A percentile compares a stretch with the other conserved stretches of the same genome.
Evolutionary conservation across 2,329 filamentous ascomycete species (phyloP).

Genomic region (Colletotrichum sp.): DNA sequence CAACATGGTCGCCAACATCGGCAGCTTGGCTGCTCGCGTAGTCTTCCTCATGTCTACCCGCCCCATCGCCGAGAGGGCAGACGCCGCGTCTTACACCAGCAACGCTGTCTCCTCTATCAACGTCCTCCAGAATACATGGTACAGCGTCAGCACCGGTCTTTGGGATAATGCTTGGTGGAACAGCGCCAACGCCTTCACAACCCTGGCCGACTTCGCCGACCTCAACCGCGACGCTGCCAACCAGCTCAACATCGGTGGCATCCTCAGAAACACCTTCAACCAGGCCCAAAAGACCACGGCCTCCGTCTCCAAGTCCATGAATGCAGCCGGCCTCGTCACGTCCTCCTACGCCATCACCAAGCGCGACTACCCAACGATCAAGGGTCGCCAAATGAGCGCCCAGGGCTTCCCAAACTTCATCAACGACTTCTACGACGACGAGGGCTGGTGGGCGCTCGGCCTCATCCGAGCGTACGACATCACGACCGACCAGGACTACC

Average conservation of each 20-base stretch:
- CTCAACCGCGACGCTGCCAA: slow-evolving; percentile 38
- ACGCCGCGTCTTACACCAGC: slow-evolving; percentile 31
- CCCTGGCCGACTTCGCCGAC: slow-evolving; percentile 59
- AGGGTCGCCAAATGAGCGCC: slow-evolving; percentile 23
- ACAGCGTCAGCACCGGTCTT: slow-evolving; percentile 63
- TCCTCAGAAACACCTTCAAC: slow-evolving; percentile 50
- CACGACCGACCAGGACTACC: slow-evolving; percentile 55
- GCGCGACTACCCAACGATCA: slow-evolving; percentile 31
- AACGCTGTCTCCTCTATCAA: slow-evolving; percentile 38
- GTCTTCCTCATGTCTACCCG: slow-evolving; percentile 21
- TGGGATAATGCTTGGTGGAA: slow-evolving; percentile 79
- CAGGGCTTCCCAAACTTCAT: slow-evolving; percentile 45
- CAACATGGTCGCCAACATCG: slow-evolving; percentile 22
- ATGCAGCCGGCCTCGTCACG: slow-evolving; percentile 37
- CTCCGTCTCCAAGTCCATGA: slow-evolving; percentile 42
- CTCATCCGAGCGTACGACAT: slow-evolving; percentile 63
- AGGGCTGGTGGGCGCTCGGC: slow-evolving; percentile 68
- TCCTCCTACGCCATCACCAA: slow-evolving; percentile 41
- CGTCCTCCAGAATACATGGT: slow-evolving; percentile 62
- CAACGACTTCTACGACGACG: slow-evolving; percentile 64
- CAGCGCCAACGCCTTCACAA: slow-evolving; percentile 69
- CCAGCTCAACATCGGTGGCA: slow-evolving; percentile 40
- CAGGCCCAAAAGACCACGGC: slow-evolving; percentile 47
- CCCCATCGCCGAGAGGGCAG: slow-evolving; percentile 14
- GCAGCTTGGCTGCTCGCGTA: slow-evolving; percentile 19